A percentile compares a stretch with the other conserved stretches of the same genome.
phyloP scores from a whole-genome alignment of 257 asterid genomes.

The Solanum neorickii region DNA sequence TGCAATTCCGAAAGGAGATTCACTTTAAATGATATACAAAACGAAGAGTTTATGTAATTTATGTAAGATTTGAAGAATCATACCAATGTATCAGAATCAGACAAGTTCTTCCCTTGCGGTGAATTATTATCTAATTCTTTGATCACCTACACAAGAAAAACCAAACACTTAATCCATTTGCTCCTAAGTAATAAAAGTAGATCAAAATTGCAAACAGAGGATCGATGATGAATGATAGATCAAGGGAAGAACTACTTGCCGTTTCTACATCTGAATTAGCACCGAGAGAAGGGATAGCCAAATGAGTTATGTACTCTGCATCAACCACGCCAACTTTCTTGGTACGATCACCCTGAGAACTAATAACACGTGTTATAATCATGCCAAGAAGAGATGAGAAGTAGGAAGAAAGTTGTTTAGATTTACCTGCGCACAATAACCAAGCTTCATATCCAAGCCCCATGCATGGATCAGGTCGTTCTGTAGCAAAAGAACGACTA shows the following conservation, averaged over 20 bases:
- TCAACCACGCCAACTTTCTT: constrained; percentile 80
- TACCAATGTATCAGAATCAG: constrained; percentile 32
- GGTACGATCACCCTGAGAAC: constrained; percentile 59
- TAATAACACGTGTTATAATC: neutral
- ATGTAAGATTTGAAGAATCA: neutral
- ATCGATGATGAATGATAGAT: neutral
- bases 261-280: constrained; percentile 29
- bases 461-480: constrained; percentile 95
- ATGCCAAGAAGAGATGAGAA: neutral
- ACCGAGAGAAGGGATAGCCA: constrained; percentile 75
- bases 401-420: neutral
- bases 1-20: constrained; percentile 8
- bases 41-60: neutral
- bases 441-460: constrained; percentile 91
- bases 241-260: constrained; percentile 20
- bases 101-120: constrained; percentile 3
- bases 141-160: constrained; percentile 11
- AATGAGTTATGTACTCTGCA: constrained; percentile 50
- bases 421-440: constrained; percentile 92
- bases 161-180: neutral
- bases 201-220: neutral
- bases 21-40: neutral
- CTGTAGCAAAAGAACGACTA: constrained; percentile 19
- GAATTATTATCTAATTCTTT: constrained; percentile 12
- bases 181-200: neutral